Percentiles rank a stretch among this genome's conserved stretches.
Conservation (phyloP, 768 basidiomycete genomes). For the Mycena chlorophos region DNA sequence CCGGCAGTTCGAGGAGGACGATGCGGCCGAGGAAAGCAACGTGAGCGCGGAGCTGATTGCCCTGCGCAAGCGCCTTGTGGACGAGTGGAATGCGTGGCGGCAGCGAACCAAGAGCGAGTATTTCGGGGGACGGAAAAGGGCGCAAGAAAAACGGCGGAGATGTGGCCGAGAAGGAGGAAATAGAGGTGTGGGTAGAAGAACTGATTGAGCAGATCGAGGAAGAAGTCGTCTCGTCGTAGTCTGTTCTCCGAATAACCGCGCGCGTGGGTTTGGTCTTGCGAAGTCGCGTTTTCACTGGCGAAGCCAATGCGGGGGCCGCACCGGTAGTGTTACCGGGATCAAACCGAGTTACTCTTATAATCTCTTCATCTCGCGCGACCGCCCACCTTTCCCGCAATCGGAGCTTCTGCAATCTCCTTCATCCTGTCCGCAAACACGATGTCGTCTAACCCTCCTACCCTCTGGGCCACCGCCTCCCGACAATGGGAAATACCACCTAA, state of each 20-base stretch:
- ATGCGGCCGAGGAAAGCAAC: conserved; percentile 91
- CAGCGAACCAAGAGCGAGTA: conserved; percentile 64
- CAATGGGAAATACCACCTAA: conserved; percentile 88
- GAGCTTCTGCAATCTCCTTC: conserved; percentile 23
- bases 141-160: conserved; percentile 35
- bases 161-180: conserved; percentile 74
- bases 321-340: too few relatives aligned
- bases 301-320: too few relatives aligned
- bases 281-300: conserved; percentile 20
- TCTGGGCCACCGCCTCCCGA: conserved; percentile 63
- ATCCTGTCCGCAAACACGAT: conserved; percentile 47
- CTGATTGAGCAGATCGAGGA: conserved; percentile 92
- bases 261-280: conserved; percentile 10
- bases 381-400: conserved; percentile 7
- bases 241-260: conserved; percentile 21
- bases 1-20: conserved; percentile 92
- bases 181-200: conserved; percentile 93
- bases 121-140: conserved; percentile 52
- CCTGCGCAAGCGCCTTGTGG: conserved; percentile 85
- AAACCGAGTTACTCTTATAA: too few relatives aligned
- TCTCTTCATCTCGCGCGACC: not conserved
- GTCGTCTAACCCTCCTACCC: conserved; percentile 6
- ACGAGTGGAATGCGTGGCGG: conserved; percentile 99
- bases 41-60: conserved; percentile 93
- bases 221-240: conserved; percentile 52